Evolutionary conservation across 2,329 filamentous ascomycete species (phyloP).

Genomic region (Calonectria ilicicola): DNA sequence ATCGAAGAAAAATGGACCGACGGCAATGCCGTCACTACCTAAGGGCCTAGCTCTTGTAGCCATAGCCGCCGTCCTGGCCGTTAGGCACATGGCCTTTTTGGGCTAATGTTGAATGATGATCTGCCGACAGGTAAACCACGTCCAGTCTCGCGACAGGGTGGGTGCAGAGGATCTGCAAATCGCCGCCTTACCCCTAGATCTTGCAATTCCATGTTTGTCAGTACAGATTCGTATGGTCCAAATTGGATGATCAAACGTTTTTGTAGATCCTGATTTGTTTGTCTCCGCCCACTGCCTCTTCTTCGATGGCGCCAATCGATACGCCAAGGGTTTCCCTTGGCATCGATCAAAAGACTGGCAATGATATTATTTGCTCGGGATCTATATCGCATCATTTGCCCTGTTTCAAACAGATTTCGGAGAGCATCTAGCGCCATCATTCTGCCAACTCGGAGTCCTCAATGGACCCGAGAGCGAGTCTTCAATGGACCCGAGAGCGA

Average conservation of each 20-base stretch:
- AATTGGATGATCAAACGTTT: not conserved
- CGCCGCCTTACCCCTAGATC: not conserved
- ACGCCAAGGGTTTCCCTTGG: not conserved
- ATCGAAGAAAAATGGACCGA: not conserved
- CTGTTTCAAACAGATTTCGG: not conserved
- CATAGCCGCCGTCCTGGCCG: not conserved
- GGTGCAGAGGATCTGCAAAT: not conserved
- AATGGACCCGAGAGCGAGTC: not conserved
- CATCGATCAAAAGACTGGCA: not conserved
- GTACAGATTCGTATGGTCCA: not conserved
- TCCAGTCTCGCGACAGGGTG: not conserved
- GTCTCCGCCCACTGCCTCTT: not conserved
- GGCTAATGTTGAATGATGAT: not conserved
- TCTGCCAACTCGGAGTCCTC: not conserved
- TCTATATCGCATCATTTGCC: not conserved
- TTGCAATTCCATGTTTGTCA: not conserved
- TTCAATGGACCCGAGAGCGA: not conserved
- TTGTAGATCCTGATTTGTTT: constrained; percentile 3
- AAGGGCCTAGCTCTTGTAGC: not conserved
- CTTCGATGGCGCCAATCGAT: not conserved
- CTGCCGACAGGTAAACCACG: not conserved
- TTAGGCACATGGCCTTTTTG: not conserved
- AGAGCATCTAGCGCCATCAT: not conserved
- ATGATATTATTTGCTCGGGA: not conserved
- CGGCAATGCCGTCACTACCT: not conserved